Conservation (phyloP, 345 rosid genomes). For the Brassica juncea region DNA sequence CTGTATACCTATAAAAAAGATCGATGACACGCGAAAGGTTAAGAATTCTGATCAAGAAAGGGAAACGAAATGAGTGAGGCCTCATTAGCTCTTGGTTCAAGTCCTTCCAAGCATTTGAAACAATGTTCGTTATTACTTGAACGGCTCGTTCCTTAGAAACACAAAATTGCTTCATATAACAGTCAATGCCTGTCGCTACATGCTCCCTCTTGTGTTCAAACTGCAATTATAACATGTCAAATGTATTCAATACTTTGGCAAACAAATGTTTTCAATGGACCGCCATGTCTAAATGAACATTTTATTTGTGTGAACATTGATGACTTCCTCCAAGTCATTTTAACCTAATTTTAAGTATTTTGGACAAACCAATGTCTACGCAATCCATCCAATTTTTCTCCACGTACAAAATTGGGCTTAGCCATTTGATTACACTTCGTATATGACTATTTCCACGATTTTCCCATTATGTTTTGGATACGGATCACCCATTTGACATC, state of each 20-base stretch:
- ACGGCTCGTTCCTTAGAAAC: background rate
- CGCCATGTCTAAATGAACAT: no score
- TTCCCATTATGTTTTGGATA: no score
- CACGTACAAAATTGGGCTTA: no score
- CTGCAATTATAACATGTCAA: background rate
- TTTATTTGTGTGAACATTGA: no score
- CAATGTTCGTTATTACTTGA: background rate
- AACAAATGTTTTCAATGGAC: no score
- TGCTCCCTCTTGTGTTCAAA: background rate
- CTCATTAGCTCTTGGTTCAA: background rate
- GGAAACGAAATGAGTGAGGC: background rate
- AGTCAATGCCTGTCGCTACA: background rate
- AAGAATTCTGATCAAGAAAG: background rate
- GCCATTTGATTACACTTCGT: no score
- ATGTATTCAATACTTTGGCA: background rate
- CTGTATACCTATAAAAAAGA: background rate
- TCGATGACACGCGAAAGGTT: background rate
- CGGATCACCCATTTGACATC: no score
- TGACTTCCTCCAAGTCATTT: no score
- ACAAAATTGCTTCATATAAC: background rate
- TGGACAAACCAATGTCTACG: no score
- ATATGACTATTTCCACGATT: no score
- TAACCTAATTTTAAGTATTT: no score
- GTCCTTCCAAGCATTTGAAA: background rate
- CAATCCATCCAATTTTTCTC: no score